Evolutionary conservation across 2,329 filamentous ascomycete genomes (phyloP), one percentile per base, ranked within the genome.

Genomic region (Berkeleyomyces basicola): DNA sequence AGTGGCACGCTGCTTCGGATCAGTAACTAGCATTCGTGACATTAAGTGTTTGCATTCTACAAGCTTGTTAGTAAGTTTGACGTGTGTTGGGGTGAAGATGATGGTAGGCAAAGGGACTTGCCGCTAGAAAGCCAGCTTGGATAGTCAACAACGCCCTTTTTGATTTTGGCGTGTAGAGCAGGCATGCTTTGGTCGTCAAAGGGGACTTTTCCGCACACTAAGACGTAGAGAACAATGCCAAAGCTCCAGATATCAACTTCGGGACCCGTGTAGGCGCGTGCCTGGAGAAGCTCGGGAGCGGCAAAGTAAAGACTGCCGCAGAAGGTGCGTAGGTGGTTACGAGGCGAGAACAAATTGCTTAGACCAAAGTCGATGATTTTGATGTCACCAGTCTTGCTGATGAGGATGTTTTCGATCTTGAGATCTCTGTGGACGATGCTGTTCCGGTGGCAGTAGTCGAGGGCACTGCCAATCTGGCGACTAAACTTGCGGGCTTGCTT

Each of bases 131-230:
- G 78, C 84, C 93, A 97, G 65, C 85, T 88, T 2, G 93, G 93
- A 72, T 97, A 99, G 72, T 99, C 93, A 16, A 97, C 93, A 59
- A 88, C 76, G 43, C 93, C 93, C 72, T 95, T 95, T 77, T 99
- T 99, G 74, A 99, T 99, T 76, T 99, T 99, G 64, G 92, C 91
- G 74, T 99, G 93, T 58, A 99, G 78, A 66, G 95, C 91, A 43
- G 92, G 93, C 90, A 99, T 99, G 76, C 91, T 96, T 75, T 99
- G 93, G 71, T 99, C 93, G 71, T 99, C 93, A 70, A 99, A 99
- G 0, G 93, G 93, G 3, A 99, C 93, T 73, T 97, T 97, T 61
- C 93, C 93, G 71, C 93, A 97, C 3, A 97, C 93, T 66, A 99
- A 75, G 64, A 99, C 93, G 69, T 97, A 99, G 11, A 99, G 81